Evolutionary conservation across 2,329 filamentous ascomycete species (phyloP).

Genomic region (Ceratocystis albifundus): DNA sequence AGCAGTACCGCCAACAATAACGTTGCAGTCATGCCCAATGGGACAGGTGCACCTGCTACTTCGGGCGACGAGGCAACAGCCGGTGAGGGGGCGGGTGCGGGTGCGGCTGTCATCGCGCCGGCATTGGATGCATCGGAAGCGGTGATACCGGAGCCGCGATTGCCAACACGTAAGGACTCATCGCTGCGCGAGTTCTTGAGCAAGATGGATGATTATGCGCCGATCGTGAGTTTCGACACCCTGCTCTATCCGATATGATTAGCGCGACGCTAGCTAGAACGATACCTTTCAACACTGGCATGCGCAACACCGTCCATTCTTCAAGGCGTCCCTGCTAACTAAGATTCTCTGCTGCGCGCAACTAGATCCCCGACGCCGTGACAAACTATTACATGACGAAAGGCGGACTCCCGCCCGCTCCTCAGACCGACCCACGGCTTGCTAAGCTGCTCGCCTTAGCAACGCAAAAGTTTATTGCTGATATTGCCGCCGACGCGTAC

Average conservation of each 20-base stretch:
- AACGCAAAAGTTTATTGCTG: constrained; percentile 98
- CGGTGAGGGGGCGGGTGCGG: constrained; percentile 47
- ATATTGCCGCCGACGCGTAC: constrained; percentile 93
- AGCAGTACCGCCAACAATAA: constrained; percentile 49
- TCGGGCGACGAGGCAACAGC: constrained; percentile 63
- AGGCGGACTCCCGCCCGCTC: constrained; percentile 83
- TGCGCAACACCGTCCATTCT: too few species aligned
- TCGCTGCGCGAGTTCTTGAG: constrained; percentile 82
- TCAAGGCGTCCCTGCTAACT: background rate
- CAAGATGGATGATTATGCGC: constrained; percentile 98
- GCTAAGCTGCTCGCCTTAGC: constrained; percentile 88
- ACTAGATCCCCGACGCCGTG: constrained; percentile 87
- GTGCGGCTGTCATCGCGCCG: constrained; percentile 30
- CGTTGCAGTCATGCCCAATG: constrained; percentile 73
- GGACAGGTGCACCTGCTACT: constrained; percentile 44
- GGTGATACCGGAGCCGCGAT: constrained; percentile 44
- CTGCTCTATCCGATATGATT: background rate
- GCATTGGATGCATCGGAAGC: constrained; percentile 34
- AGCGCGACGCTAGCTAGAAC: background rate
- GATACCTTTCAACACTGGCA: too few species aligned
- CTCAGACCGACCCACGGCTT: constrained; percentile 78
- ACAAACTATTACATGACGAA: constrained; percentile 97
- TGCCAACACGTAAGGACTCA: constrained; percentile 78
- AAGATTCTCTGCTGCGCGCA: background rate
- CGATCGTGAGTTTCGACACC: constrained; percentile 59